Base-by-base conservation (phyloP, 2,329 filamentous ascomycete genomes). In the Epichloe uncinata region DNA sequence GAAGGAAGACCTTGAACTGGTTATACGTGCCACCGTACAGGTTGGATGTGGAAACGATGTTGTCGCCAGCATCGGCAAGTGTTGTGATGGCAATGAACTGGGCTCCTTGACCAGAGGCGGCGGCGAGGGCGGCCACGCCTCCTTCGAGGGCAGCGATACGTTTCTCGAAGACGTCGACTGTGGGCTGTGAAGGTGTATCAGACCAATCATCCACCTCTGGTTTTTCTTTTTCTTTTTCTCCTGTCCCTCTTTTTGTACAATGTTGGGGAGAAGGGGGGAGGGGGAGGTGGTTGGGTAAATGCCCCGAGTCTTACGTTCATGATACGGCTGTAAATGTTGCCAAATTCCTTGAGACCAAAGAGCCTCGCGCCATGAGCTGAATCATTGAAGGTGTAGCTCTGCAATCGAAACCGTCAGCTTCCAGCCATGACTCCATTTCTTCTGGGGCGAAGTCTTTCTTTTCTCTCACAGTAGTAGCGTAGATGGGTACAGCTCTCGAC, bases 241-340 rank as follows among this genome's bases (percentile, higher is more conserved):
- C 37, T 16, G 7, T 40, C 16, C n/a, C 13, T 15, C 34, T 15
- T 35, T 5, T 35, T 15, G 13, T 35, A 11, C 22, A 22, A 22
- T 35, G 4, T 35, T 13, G 34, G 9, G 34, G 9, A 11, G 3
- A 2, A 13, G 5, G 34, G 13, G 15, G 15, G 12, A n/a, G n/a
- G n/a, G n/a, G n/a, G 20, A 1, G 22, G 2, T 5, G 35, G 35
- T 13, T 6, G 12, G 15, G 35, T 12, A 26, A 16, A n/a, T n/a
- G n/a, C 3, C 7, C 20, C 26, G 9, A 15, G 13, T 69, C 79
- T 63, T 62, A 88, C 86, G 69, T 97, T 96, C 85, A 87, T 88
- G 61, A 98, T 89, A 56, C 93, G 87, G 66, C 84, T 93, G 77
- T 98, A 98, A 67, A 97, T 95, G 72, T 97, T 97, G 69, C 90